Conservation (phyloP, 1,139 yeast genomes). For the Wickerhamomyces sp. region DNA sequence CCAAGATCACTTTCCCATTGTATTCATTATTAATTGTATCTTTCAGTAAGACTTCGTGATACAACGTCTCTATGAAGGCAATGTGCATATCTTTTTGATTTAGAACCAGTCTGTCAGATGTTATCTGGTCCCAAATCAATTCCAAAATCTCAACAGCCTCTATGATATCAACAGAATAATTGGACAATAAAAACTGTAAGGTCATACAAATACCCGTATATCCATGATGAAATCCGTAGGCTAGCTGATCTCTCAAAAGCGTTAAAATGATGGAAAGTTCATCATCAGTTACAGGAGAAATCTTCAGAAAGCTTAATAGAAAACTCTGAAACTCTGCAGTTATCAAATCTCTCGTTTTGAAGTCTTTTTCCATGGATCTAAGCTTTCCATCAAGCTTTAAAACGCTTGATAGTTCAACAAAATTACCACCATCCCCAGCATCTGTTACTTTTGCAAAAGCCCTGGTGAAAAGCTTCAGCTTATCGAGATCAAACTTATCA, state of each 20-base stretch:
- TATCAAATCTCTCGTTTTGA: constrained; percentile 17
- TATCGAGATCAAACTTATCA: constrained; percentile 19
- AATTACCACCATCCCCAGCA: constrained; percentile 8
- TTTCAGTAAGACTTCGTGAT: constrained; percentile 28
- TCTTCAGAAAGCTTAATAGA: constrained; percentile 8
- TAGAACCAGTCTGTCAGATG: constrained; percentile 58
- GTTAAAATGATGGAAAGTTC: constrained; percentile 3
- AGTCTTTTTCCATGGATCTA: constrained; percentile 1
- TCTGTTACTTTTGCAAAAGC: constrained; percentile 20
- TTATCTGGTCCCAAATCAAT: constrained; percentile 53
- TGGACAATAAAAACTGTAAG: constrained; percentile 23
- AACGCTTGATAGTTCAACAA: constrained; percentile 9
- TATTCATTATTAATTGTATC: constrained; percentile 26
- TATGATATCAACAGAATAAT: constrained; percentile 14
- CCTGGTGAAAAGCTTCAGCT: constrained; percentile 27
- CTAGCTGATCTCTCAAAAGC: constrained; percentile 3
- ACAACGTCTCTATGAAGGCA: constrained; percentile 44
- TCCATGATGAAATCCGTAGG: constrained; percentile 2
- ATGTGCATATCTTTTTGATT: constrained; percentile 63
- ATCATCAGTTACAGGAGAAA: constrained; percentile 8
- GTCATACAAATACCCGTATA: constrained; percentile 17
- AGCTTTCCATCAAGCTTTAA: not conserved
- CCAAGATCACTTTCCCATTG: constrained; percentile 28
- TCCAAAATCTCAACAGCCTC: constrained; percentile 29
- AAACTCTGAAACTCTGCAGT: constrained; percentile 10